Percentiles rank a stretch among this genome's conserved stretches.
Conservation (phyloP, 805 yeast species). For the Ogataea kodamae region DNA sequence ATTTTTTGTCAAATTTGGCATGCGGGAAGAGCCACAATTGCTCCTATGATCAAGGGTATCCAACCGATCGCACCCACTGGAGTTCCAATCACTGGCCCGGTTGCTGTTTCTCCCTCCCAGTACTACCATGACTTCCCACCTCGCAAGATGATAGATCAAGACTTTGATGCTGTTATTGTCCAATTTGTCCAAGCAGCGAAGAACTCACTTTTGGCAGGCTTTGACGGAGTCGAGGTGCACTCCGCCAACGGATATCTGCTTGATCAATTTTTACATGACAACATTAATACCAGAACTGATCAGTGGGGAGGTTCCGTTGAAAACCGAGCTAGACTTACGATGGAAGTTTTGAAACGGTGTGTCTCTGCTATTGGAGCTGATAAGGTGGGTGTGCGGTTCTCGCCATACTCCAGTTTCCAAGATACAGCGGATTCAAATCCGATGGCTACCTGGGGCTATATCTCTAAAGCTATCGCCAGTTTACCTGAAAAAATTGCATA, state of each 20-base stretch:
- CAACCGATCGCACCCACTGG: constrained; percentile 39
- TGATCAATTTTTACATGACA: constrained; percentile 38
- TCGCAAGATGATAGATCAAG: constrained; percentile 34
- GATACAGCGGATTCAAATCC: constrained; percentile 38
- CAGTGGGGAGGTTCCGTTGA: constrained; percentile 42
- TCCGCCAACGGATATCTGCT: constrained; percentile 40
- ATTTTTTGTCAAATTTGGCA: background rate
- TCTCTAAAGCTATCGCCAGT: constrained; percentile 35
- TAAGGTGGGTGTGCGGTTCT: constrained; percentile 45
- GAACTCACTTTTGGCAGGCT: constrained; percentile 36
- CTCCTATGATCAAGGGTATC: constrained; percentile 32
- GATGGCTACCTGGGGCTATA: constrained; percentile 35
- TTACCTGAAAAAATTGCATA: constrained; percentile 32
- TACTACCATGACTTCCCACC: constrained; percentile 11
- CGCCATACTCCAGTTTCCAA: constrained; percentile 44
- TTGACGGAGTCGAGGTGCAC: constrained; percentile 42
- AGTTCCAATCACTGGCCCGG: constrained; percentile 35
- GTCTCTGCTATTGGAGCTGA: constrained; percentile 50
- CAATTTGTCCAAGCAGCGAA: constrained; percentile 43
- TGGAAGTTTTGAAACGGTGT: constrained; percentile 50
- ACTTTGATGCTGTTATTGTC: constrained; percentile 44
- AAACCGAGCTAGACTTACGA: constrained; percentile 37
- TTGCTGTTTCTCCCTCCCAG: constrained; percentile 1
- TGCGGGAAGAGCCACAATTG: constrained; percentile 35
- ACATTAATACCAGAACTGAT: constrained; percentile 38